These are phyloP conservation scores for Lactifluus hygrophoroides DNA, from an alignment of 768 basidiomycete genomes.

Conservation along the genomic window DNA sequence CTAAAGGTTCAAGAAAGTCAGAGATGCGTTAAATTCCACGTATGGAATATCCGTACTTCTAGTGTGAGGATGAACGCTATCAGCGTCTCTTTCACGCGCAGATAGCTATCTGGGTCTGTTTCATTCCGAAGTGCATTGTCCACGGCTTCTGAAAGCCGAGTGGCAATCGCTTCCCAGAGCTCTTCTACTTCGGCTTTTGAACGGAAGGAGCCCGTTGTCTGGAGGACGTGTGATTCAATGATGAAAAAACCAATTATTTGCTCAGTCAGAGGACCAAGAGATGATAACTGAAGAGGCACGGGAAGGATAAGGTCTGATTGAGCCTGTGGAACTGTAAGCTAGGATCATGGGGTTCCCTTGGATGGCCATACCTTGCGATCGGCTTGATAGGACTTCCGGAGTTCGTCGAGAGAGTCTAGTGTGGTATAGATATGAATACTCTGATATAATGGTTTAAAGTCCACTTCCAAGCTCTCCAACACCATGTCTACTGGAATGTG, in stretches of 20 bases:
- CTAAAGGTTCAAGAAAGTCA: constrained; percentile 25
- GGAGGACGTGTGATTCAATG: constrained; percentile 86
- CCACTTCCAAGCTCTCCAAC: constrained; percentile 76
- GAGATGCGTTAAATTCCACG: neutral
- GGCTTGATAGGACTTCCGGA: constrained; percentile 91
- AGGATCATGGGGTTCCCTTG: neutral
- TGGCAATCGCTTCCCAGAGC: constrained; percentile 84
- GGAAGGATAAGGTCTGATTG: constrained; percentile 96
- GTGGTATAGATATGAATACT: constrained; percentile 96
- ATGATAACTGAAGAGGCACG: constrained; percentile 51
- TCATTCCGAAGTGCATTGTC: constrained; percentile 64
- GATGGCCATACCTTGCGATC: constrained; percentile 68
- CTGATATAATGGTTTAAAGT: constrained; percentile 92
- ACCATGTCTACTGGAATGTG: constrained; percentile 57
- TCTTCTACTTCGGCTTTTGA: constrained; percentile 87
- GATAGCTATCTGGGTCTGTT: constrained; percentile 71
- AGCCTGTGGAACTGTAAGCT: constrained; percentile 42
- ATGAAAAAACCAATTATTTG: constrained; percentile 98
- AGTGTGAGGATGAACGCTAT: constrained; percentile 85
- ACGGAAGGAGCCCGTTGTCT: constrained; percentile 84
- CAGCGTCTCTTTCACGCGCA: constrained; percentile 76
- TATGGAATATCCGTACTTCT: constrained; percentile 49
- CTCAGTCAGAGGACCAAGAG: constrained; percentile 72
- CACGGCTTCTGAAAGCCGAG: constrained; percentile 64
- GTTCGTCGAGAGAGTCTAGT: constrained; percentile 81